Evolutionary conservation across 2,329 filamentous ascomycete species (phyloP), one percentile per base, ranked within the genome.

Genomic region (Periglandula ipomoeae): DNA sequence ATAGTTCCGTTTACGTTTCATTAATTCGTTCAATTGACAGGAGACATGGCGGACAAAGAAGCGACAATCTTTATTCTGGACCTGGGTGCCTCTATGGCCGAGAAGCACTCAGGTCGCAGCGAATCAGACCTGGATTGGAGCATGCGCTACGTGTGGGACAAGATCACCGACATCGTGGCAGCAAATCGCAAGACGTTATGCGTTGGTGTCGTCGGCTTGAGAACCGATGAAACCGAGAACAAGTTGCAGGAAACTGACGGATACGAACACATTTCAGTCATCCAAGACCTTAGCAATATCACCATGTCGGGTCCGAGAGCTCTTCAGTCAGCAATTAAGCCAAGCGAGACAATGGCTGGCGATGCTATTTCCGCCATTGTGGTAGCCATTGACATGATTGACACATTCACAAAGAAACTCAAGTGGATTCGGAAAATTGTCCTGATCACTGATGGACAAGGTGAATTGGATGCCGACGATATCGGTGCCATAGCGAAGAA

Each of bases 121-220:
- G 79, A 91, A 63, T 85, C 85, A 3, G 86, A 97, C 63, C 78
- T 98, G 17, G 88, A 96, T 52, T 98, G 85, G 81, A 80, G 82
- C 43, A 83, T 97, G 81, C 81, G 81, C 53, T 98, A 95, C 68
- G 79, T 97, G 44, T 98, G 91, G 90, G 91, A 97, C 73, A 93
- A 87, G 63, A 78, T 84, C 38, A 81, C 79, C 20, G 83, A 84
- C 61, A 83, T 82, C 3, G 82, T 84, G 10, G 79, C 82, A 4
- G 75, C 82, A 1, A 84, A 80, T 34, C 76, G 82, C 34, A 83
- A 80, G 61, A 83, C 79, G 2, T 79, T 82, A 68, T 82, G 81
- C 7, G 82, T 85, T 54, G 78, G 89, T n/a, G 84, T 96, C 2
- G 67, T 98, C 51, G 93, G 86, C 1, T 72, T 96, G 49, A 80